A percentile compares a stretch with the other conserved stretches of the same genome.
Conservation (phyloP, 1,284 basidiomycete species). For the Ceratobasidium sp. region DNA sequence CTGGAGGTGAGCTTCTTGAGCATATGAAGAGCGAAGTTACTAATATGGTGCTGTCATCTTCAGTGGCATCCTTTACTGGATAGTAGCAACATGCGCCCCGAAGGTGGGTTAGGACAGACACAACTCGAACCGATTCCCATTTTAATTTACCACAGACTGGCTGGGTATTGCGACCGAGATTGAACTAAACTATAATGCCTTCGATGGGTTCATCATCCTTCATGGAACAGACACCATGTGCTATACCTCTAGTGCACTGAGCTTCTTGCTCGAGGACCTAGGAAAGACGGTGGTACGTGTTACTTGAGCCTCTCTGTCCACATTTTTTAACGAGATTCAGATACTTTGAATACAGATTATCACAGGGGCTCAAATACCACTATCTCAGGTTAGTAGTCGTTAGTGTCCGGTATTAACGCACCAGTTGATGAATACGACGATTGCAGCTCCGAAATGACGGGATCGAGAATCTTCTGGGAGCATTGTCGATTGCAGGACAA, state of each 20-base stretch:
- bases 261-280: conserved; percentile 89
- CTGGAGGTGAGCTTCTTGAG: conserved; percentile 67
- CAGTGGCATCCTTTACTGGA: conserved; percentile 89
- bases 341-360: conserved; percentile 66
- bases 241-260: conserved; percentile 86
- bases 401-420: neutral
- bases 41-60: conserved; percentile 17
- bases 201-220: conserved; percentile 90
- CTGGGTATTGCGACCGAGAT: conserved; percentile 89
- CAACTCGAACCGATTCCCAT: no score
- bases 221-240: conserved; percentile 96
- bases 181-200: conserved; percentile 83
- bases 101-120: conserved; percentile 58
- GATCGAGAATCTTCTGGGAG: conserved; percentile 88
- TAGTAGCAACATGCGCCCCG: conserved; percentile 85
- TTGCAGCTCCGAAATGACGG: conserved; percentile 80
- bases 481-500: conserved; percentile 86
- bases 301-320: neutral
- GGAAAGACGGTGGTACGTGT: conserved; percentile 81
- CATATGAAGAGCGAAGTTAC: conserved; percentile 17
- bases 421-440: neutral
- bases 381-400: conserved; percentile 65
- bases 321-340: conserved; percentile 34
- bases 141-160: conserved; percentile 79
- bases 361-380: conserved; percentile 92